Percentiles rank a stretch among this genome's conserved stretches.
Evolutionary conservation across 1,284 basidiomycete species (phyloP).

Genomic region (Cutaneotrichosporon cyanovorans): DNA sequence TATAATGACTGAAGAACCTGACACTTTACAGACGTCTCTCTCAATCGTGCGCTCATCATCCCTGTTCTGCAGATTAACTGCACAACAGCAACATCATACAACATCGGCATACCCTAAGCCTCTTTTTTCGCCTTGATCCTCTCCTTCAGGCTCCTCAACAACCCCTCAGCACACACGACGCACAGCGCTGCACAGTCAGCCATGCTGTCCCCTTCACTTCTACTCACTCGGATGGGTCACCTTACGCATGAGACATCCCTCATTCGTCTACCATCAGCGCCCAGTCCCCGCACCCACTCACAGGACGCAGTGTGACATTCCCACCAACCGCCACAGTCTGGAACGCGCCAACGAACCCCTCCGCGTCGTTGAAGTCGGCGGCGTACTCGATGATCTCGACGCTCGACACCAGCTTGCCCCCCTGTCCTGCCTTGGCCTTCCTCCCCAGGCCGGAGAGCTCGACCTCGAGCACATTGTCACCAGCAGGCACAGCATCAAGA

Average conservation of each 20-base stretch:
- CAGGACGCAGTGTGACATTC: slow-evolving; percentile 33
- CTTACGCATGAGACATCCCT: slow-evolving; percentile 73
- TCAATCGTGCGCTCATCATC: no score
- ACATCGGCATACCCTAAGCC: no score
- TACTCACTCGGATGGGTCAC: slow-evolving; percentile 47
- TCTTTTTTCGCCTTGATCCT: slow-evolving; percentile 1
- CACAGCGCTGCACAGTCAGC: slow-evolving; percentile 67
- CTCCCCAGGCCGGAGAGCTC: slow-evolving; percentile 51
- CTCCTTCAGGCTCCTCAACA: slow-evolving; percentile 37
- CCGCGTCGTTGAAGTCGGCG: slow-evolving; percentile 53
- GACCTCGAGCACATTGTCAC: slow-evolving; percentile 57
- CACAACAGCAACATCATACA: no score
- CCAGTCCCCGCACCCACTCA: slow-evolving; percentile 14
- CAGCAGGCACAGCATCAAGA: slow-evolving; percentile 33
- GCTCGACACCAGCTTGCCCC: slow-evolving; percentile 55
- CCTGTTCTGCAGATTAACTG: no score
- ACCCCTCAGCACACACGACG: slow-evolving; percentile 62
- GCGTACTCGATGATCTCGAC: slow-evolving; percentile 72
- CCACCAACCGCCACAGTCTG: slow-evolving; percentile 54
- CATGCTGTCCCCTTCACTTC: neutral
- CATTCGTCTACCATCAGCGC: slow-evolving; percentile 53
- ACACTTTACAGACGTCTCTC: no score
- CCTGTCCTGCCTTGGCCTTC: slow-evolving; percentile 54
- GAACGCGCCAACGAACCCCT: slow-evolving; percentile 62
- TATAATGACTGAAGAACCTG: no score